phyloP scores from a whole-genome alignment of 208 protist genomes.

The Acanthamoeba quina region DNA sequence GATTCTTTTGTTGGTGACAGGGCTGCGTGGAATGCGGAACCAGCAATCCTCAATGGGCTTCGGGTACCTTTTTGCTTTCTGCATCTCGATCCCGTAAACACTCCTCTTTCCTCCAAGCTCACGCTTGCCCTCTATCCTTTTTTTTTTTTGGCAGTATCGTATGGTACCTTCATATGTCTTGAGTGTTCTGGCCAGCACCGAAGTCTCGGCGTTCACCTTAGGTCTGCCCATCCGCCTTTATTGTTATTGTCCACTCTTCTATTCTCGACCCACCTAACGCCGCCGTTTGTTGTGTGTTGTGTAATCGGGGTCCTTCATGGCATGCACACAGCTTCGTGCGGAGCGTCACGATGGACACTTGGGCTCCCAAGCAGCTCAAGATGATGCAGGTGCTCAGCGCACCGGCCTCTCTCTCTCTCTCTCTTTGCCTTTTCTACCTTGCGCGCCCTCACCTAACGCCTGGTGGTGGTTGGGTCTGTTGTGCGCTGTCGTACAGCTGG shows the following conservation, averaged over 20 bases:
- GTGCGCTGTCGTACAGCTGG: not conserved
- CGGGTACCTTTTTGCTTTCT: constrained; percentile 16
- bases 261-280: not conserved
- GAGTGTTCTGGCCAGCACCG: constrained; percentile 39
- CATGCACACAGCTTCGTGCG: constrained; percentile 40
- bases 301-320: not conserved
- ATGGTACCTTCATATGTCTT: constrained; percentile 60
- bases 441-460: not conserved
- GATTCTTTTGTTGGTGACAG: not conserved
- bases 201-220: constrained; percentile 45
- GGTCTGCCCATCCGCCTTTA: not conserved
- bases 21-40: constrained; percentile 52
- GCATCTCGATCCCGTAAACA: not conserved
- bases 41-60: constrained; percentile 71
- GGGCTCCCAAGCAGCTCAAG: constrained; percentile 55
- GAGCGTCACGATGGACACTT: constrained; percentile 67
- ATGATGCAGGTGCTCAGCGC: constrained; percentile 29
- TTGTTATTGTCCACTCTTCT: not conserved
- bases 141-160: not conserved
- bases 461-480: no score
- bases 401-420: no score
- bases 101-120: not conserved
- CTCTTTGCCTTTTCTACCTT: no score
- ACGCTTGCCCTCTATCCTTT: not conserved
- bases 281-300: not conserved